Conservation (phyloP, 345 rosid genomes). For the Moringa oleifera region DNA sequence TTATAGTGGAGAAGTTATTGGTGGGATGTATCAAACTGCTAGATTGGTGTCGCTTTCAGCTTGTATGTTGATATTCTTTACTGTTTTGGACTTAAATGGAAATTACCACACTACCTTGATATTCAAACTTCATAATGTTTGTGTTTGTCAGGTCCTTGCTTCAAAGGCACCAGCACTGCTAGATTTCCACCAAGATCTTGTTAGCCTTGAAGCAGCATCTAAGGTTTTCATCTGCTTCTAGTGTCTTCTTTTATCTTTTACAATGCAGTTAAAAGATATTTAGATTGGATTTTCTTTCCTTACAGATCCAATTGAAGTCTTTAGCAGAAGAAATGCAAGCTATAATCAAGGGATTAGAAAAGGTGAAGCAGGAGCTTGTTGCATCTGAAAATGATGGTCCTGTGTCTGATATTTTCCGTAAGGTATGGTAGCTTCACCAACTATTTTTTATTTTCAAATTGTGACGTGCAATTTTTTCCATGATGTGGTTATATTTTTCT, state of each 20-base stretch:
- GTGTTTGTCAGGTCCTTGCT: slow-evolving; percentile 60
- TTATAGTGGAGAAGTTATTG: too few relatives aligned
- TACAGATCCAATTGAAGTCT: slow-evolving; percentile 93
- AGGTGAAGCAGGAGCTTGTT: slow-evolving; percentile 77
- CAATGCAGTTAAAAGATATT: slow-evolving; percentile 5
- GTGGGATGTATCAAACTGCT: neutral
- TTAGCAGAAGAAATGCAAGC: slow-evolving; percentile 99
- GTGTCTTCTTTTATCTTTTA: neutral
- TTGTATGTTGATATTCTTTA: neutral
- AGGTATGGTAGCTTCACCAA: slow-evolving; percentile 34
- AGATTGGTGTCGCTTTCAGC: neutral
- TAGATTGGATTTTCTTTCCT: slow-evolving; percentile 14
- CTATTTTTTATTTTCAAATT: slow-evolving; percentile 4
- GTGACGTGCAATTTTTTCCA: slow-evolving; percentile 12
- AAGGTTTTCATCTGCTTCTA: slow-evolving; percentile 48
- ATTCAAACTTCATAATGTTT: slow-evolving; percentile 11
- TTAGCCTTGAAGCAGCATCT: slow-evolving; percentile 77
- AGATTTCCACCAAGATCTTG: slow-evolving; percentile 78
- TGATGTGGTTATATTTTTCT: slow-evolving; percentile 3
- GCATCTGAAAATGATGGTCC: slow-evolving; percentile 96
- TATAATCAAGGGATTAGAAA: slow-evolving; percentile 89
- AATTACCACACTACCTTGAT: neutral
- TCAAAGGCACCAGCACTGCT: slow-evolving; percentile 67
- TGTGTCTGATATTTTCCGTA: slow-evolving; percentile 78
- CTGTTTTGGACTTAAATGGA: neutral